phyloP scores from a whole-genome alignment of 169 alveolate genomes.

The Plasmodium billcollinsi region DNA sequence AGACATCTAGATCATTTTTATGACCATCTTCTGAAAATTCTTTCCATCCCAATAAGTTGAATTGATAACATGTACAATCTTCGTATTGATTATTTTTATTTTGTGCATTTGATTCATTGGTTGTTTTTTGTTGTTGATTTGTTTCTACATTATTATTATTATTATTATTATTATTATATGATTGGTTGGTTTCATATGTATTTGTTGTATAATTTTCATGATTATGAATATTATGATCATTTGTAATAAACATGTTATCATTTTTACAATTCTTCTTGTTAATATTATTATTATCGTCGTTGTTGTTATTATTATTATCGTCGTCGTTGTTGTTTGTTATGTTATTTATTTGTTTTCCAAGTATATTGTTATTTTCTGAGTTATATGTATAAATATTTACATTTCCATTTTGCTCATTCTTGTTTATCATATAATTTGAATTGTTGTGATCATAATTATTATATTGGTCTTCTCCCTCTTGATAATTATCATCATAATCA shows the following conservation, averaged over 20 bases:
- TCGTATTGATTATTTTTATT: conserved; percentile 23
- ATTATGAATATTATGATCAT: neutral
- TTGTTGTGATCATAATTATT: too few relatives aligned
- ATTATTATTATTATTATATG: neutral
- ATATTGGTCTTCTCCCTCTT: neutral
- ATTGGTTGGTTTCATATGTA: too few relatives aligned
- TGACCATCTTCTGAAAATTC: conserved; percentile 78
- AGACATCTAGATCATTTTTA: conserved; percentile 74
- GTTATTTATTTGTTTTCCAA: too few relatives aligned
- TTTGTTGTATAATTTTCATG: neutral
- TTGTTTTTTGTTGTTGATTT: neutral
- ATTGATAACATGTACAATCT: conserved; percentile 64
- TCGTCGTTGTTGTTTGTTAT: neutral
- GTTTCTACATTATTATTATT: neutral
- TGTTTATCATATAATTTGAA: too few relatives aligned
- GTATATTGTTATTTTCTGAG: too few relatives aligned
- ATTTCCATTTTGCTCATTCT: too few relatives aligned
- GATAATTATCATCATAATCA: neutral
- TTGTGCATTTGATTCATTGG: conserved; percentile 1
- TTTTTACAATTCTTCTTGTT: too few relatives aligned
- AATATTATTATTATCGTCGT: neutral
- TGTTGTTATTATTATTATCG: neutral
- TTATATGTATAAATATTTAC: too few relatives aligned
- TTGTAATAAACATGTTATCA: too few relatives aligned
- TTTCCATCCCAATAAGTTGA: conserved; percentile 71